These are phyloP conservation scores for Trichoderma sp. DNA, from an alignment of 2,329 filamentous ascomycete species.

Conservation along the genomic window DNA sequence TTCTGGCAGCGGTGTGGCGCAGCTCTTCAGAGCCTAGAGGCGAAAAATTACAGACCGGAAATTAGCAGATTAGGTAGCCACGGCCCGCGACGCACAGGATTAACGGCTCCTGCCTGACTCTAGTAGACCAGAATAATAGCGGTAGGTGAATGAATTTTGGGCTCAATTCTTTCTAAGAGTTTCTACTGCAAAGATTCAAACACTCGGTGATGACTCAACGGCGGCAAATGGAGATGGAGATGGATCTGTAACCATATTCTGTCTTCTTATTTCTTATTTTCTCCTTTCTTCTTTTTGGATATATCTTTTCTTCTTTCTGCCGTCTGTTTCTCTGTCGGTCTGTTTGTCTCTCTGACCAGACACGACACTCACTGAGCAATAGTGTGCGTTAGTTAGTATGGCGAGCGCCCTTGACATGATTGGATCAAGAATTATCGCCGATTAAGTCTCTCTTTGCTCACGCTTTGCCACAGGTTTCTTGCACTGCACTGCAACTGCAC, in stretches of 20 bases:
- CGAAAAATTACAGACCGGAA: not conserved
- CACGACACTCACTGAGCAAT: not conserved
- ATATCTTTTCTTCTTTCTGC: not conserved
- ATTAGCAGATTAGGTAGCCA: not conserved
- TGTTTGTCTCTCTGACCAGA: not conserved
- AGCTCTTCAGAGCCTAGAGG: not conserved
- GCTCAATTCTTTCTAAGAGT: not conserved
- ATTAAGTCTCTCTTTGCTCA: not conserved
- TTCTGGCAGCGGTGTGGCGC: not conserved
- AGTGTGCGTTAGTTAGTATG: not conserved
- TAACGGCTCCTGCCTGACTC: not conserved
- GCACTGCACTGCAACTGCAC: not conserved
- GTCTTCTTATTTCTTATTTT: not conserved
- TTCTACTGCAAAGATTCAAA: not conserved
- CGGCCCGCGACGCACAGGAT: slow-evolving; percentile 1
- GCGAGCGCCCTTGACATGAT: slow-evolving; percentile 4
- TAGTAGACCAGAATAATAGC: not conserved
- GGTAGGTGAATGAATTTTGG: not conserved
- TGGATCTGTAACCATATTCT: not conserved
- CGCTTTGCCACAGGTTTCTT: not conserved
- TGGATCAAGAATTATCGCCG: slow-evolving; percentile 10
- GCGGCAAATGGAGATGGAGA: not conserved
- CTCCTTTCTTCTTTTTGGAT: not conserved
- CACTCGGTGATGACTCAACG: not conserved
- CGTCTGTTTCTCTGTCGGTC: not conserved